These are phyloP conservation scores for Melanomma pulvis-pyrius DNA, from an alignment of 495 filamentous ascomycete species.

Conservation along the genomic window DNA sequence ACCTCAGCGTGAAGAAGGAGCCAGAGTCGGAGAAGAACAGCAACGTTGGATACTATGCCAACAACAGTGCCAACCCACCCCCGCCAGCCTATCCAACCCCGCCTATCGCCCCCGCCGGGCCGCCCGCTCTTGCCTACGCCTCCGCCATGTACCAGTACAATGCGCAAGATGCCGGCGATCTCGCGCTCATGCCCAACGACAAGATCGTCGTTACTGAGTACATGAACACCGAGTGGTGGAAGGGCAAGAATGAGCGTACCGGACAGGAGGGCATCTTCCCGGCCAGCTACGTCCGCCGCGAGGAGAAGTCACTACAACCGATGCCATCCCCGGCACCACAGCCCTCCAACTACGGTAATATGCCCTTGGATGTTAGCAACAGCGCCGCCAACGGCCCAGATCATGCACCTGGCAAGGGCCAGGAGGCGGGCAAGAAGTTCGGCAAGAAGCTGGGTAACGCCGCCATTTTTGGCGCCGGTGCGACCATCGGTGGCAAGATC, in stretches of 20 bases:
- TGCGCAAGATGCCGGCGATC: constrained; percentile 75
- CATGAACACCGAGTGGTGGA: constrained; percentile 97
- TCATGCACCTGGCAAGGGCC: constrained; percentile 50
- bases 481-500: constrained; percentile 87
- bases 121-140: constrained; percentile 68
- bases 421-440: constrained; percentile 69
- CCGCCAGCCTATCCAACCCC: constrained; percentile 58
- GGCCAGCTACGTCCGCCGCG: constrained; percentile 72
- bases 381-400: constrained; percentile 39
- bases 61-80: constrained; percentile 51
- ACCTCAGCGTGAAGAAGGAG: constrained; percentile 51
- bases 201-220: constrained; percentile 78
- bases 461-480: constrained; percentile 66
- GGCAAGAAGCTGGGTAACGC: constrained; percentile 73
- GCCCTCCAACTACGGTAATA: constrained; percentile 53
- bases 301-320: constrained; percentile 38
- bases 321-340: constrained; percentile 16
- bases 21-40: constrained; percentile 47
- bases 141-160: constrained; percentile 82
- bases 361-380: constrained; percentile 47
- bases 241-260: constrained; percentile 78
- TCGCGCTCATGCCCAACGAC: constrained; percentile 75
- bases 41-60: constrained; percentile 49
- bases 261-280: constrained; percentile 90
- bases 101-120: constrained; percentile 54